Evolutionary conservation across 441 rosid genomes (phyloP), one percentile per base, ranked within the genome.

Genomic region (Mallotus japonicus): DNA sequence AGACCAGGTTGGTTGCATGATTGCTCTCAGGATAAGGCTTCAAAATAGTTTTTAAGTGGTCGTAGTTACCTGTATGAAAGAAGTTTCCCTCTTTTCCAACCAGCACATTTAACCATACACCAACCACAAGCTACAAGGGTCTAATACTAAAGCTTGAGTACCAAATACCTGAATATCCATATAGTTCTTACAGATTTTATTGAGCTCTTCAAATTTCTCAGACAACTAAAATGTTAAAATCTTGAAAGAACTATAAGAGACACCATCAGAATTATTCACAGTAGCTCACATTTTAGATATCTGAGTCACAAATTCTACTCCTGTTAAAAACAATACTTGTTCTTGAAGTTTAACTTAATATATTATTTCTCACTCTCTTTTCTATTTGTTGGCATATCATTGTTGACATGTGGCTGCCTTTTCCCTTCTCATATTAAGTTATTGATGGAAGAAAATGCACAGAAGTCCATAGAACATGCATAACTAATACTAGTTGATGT

Each of bases 401-500:
- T 13, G 19, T 49, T 49, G n/a, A 28, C 14, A 19, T 20, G n/a
- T 10, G 44, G 34, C n/a, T 8, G 24, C 28, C 40, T 34, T 67
- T 17, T 16, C 20, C n/a, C 61, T 47, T 67, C 49, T 16, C 47
- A 54, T 51, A 53, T 8, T 9, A 14, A 11, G 51, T 69, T 9
- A 19, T 34, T 55, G 5, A 69, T 22, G 16, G 65, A 59, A 70
- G 24, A 46, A 70, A 16, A 51, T 28, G 65, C 66, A 60, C 58
- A 58, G 57, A 15, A 12, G 17, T 59, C 44, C 0, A 17, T 2
- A 62, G 8, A 1, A 16, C n/a, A 8, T 40, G 42, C 11, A 15
- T 40, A 0, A 58, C 37, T 10, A 66, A 13, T 14, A 50, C 15
- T 11, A 50, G 47, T 34, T 16, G 57, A 28, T 9, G 19, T 19